Conservation (phyloP, 1,139 yeast species). For the Blastobotrys illinoisensis region DNA sequence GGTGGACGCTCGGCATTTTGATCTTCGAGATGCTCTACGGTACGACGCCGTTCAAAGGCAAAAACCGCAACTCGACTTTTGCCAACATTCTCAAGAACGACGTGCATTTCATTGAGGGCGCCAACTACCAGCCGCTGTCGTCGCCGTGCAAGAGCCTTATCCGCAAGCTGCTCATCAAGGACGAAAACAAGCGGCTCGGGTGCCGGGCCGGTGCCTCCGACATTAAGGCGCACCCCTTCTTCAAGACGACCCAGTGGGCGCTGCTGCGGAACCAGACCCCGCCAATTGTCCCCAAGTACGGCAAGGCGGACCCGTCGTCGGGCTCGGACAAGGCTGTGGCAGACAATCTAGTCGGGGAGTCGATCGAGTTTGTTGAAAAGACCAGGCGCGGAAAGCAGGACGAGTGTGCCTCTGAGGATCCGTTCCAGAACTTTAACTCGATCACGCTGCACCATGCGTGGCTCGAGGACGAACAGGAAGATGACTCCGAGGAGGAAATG, state of each 20-base stretch:
- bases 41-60: constrained; percentile 92
- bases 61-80: constrained; percentile 81
- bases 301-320: constrained; percentile 39
- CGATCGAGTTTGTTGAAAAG: background rate
- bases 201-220: constrained; percentile 93
- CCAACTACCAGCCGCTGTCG: constrained; percentile 47
- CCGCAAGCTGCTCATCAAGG: constrained; percentile 76
- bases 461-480: constrained; percentile 14
- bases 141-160: constrained; percentile 74
- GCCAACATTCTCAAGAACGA: constrained; percentile 81
- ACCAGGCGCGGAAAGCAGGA: constrained; percentile 13
- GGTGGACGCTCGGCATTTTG: constrained; percentile 98
- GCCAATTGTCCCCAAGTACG: constrained; percentile 86
- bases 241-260: constrained; percentile 94
- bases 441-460: constrained; percentile 74
- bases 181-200: constrained; percentile 82
- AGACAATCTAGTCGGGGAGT: background rate
- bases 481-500: constrained; percentile 7
- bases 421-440: constrained; percentile 83
- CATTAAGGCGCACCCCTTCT: constrained; percentile 81
- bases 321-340: background rate
- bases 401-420: constrained; percentile 42
- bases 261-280: constrained; percentile 85
- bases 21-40: constrained; percentile 93
- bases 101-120: constrained; percentile 56